Evolutionary conservation across 2,329 filamentous ascomycete species (phyloP).

Genomic region (Chaetothyriales sp.): DNA sequence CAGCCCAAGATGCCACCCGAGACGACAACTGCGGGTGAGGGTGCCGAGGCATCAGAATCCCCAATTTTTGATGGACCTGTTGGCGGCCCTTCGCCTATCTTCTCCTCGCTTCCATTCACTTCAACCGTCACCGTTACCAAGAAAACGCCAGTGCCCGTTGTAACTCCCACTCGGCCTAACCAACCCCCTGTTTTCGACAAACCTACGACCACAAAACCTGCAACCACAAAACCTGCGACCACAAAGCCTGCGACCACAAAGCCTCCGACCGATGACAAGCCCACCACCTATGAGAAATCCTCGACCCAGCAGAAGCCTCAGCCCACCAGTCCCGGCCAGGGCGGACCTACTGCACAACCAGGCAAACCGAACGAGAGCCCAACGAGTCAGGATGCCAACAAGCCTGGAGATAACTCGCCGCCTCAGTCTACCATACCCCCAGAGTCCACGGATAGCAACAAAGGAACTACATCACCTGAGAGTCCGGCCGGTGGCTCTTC

Average conservation of each 20-base stretch:
- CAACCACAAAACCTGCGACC: too few relatives aligned
- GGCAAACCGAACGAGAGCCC: background rate
- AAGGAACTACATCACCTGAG: background rate
- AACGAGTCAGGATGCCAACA: background rate
- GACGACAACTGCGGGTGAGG: background rate
- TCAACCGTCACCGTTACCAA: constrained; percentile 17
- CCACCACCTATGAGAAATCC: background rate
- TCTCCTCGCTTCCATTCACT: constrained; percentile 12
- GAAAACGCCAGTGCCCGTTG: constrained; percentile 15
- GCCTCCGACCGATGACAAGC: too few relatives aligned
- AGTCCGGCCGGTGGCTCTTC: background rate
- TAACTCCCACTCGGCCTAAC: constrained; percentile 1
- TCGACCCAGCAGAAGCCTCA: background rate
- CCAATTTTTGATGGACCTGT: background rate
- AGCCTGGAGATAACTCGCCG: background rate
- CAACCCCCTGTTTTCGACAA: background rate
- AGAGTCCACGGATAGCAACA: background rate
- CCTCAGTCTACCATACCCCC: background rate
- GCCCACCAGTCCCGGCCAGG: background rate
- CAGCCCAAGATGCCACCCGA: too few relatives aligned
- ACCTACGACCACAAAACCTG: background rate
- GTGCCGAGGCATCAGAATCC: background rate
- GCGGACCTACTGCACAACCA: too few relatives aligned
- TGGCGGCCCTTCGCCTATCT: constrained; percentile 2
- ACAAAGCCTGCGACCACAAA: too few relatives aligned